A percentile compares a stretch with the other conserved stretches of the same genome.
phyloP scores from a whole-genome alignment of 2,329 filamentous ascomycete genomes.

The Neoascochyta sp. region DNA sequence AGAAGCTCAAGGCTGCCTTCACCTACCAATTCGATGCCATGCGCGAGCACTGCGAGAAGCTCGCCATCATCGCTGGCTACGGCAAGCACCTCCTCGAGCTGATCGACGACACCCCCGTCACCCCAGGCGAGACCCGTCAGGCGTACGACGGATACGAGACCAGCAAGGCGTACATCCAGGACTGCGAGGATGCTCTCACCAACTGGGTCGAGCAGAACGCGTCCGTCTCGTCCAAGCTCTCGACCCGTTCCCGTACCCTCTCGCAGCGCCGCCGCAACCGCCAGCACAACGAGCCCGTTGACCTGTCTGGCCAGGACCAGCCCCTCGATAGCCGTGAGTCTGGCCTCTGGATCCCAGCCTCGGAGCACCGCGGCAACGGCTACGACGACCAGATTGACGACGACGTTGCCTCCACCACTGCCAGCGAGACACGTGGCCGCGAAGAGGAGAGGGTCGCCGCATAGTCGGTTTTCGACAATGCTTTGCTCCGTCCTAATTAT shows the following conservation, averaged over 20 bases:
- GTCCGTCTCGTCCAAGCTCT: conserved; percentile 81
- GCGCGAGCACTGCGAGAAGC: conserved; percentile 95
- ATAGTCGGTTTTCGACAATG: conserved; percentile 18
- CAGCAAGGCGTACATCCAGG: conserved; percentile 91
- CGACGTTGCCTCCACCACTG: conserved; percentile 45
- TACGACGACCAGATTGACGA: conserved; percentile 65
- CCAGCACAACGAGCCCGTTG: conserved; percentile 67
- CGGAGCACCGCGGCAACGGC: conserved; percentile 60
- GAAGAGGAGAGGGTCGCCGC: conserved; percentile 46
- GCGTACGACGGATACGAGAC: conserved; percentile 98
- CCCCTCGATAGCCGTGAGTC: conserved; percentile 71
- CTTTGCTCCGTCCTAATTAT: too few relatives aligned
- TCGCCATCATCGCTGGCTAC: conserved; percentile 95
- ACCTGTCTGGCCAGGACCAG: conserved; percentile 78
- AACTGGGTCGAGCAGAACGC: conserved; percentile 95
- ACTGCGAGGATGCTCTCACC: conserved; percentile 94
- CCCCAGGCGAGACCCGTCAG: conserved; percentile 89
- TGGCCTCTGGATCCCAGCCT: conserved; percentile 74
- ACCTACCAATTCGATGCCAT: conserved; percentile 97
- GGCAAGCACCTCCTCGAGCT: conserved; percentile 98
- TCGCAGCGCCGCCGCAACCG: conserved; percentile 70
- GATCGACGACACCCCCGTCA: conserved; percentile 94
- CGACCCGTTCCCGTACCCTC: conserved; percentile 78
- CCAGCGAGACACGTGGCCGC: conserved; percentile 44
- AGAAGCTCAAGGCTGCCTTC: conserved; percentile 98